Base-by-base conservation (phyloP, 2,329 filamentous ascomycete species). In the Graphiopsis chlorocephala region DNA sequence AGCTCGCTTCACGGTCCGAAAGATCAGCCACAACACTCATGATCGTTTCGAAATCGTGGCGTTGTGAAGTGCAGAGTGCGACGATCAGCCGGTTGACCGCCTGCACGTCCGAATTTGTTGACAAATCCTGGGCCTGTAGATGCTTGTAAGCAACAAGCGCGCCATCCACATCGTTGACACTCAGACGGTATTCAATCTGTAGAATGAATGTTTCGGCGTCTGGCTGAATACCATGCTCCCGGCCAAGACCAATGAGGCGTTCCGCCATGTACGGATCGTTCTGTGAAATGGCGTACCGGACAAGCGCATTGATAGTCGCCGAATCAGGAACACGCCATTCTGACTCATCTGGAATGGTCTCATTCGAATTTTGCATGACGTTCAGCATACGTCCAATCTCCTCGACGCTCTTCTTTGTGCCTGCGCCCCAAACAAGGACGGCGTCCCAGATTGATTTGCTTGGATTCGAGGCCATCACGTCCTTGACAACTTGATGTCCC, bases 131-230 rank as follows among this genome's bases (percentile, higher is more conserved):
- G 17, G 81, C 78, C 67, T 88, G 84, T 2, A 93, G 79, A 42
- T 84, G 82, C 66, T 85, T 83, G 76, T 89, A 94, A 4, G 89
- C 85, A 10, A 82, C 82, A 65, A 85, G 83, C 2, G 90, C 90
- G 8, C 89, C 90, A 35, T 87, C 84, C 17, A 95, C 77, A 75
- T 97, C 90, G 2, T 87, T 84, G 4, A 88, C 86, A 42, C 86
- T 84, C n/a, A 96, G 82, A 14, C 88, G 87, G 71, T 95, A 90
- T 64, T 89, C 85, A 70, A 98, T 85, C 72, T 93, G 87, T 59
- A 96, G 81, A 55, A 92, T 83, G 69, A 86, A 89, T 0, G 93
- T 96, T 58, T 83, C 81, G 12, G 86, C 84, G 74, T 96, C 86
- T 0, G 90, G 86, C 60, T 82, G 75, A 25, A 97, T 85, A 4